Base-by-base conservation (phyloP, 2,329 filamentous ascomycete species). In the Hypocreales sp. region DNA sequence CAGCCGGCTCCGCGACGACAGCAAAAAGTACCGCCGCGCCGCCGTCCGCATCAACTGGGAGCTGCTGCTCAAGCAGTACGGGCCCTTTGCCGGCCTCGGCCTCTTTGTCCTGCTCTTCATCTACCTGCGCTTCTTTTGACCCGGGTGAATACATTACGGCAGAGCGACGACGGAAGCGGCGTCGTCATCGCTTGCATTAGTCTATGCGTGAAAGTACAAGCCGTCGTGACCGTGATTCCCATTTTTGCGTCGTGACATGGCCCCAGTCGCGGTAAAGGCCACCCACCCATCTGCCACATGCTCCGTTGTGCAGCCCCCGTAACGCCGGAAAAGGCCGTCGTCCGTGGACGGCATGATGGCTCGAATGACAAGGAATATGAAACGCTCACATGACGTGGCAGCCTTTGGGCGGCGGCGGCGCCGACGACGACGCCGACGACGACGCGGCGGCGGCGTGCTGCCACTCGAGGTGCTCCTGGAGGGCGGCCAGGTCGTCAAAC, bases 21-120 rank as follows among this genome's bases (percentile, higher is more conserved):
- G 79, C 51, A 82, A 78, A 53, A 95, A 93, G 58, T 98, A 98
- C 58, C 72, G 79, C 46, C 76, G 79, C 48, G 90, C 90, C 4
- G 90, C 90, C 1, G 84, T 93, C 31, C 70, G 79, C 47, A 98
- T 98, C 53, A 98, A 98, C 53, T 98, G 90, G 92, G 87, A 98
- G 53, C 58, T 95, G 50, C 60, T 98, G 50, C 40, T 95, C 35
- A 94, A 94, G 64, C 87, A 94, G 71, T 98, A 95, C 48, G 90
- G 84, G 1, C 90, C 90, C 4, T 75, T 95, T 54, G 87, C 69
- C 16, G 82, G 67, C 3, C 60, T 95, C 31, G 83, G 68, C 2
- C 61, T 93, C 31, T 72, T 95, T 36, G 75, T 95, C 34, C 50
- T 95, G 29, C 51, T 94, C 36, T 84, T 95, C 54, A 57, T 95